Evolutionary conservation across 371 early-diverging fungal genomes (phyloP), one percentile per base, ranked within the genome.

Genomic region (Mucor indicus): DNA sequence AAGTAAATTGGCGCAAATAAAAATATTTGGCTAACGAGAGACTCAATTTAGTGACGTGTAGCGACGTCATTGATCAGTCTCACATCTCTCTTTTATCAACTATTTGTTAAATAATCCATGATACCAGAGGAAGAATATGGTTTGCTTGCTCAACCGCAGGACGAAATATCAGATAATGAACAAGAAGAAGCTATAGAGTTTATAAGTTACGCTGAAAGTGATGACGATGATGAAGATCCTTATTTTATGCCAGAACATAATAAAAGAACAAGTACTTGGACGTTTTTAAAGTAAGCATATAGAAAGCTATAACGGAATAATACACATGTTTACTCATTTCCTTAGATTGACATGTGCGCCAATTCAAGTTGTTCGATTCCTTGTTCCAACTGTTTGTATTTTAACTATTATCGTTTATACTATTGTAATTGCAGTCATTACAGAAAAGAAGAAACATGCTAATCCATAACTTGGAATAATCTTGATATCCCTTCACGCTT

Each of bases 151-250:
- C 47, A 47, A 19, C 43, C 20, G 43, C 50, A 38, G 35, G 51
- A 57, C 2, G 51, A 46, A 32, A 42, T 27, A 24, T 58, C 64
- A 2, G 70, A 70, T 9, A 61, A 64, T 42, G 75, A 75, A 31
- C 55, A 60, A 38, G 71, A 77, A 44, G 77, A 77, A 44, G 71
- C 70, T 15, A 68, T 70, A 19, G 77, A 77, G 37, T 77, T 77
- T 53, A 69, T 70, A 15, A 70, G 66, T 13, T 77, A 77, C 42
- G 77, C 70, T 7, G 77, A 77, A 33, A 72, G 73, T 19, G 77
- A 77, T 50, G 77, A 77, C 38, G 77, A 76, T 31, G 77, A 76
- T 44, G 77, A 76, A 53, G 77, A 76, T 59, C 77, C 77, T 21
- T 76, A 64, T 37, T 76, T 64, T 41, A 72, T 72, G 73, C 67